These are phyloP conservation scores for Akanthomyces uredinophilus DNA, from an alignment of 2,329 filamentous ascomycete species.

Conservation along the genomic window DNA sequence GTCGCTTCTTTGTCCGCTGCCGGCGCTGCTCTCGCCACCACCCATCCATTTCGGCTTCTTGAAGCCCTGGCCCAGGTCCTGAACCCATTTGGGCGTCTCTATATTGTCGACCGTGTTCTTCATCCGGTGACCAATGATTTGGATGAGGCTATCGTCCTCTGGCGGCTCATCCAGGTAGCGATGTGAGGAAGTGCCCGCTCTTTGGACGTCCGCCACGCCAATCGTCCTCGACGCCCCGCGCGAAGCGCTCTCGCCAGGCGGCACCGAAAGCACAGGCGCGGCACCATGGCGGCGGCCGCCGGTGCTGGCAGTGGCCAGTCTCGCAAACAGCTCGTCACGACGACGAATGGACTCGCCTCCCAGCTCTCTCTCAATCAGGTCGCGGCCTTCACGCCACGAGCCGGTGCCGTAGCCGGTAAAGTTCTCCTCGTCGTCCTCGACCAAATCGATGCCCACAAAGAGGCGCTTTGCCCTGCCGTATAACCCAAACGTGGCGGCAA, in stretches of 20 bases:
- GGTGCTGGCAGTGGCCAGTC: conserved; percentile 23
- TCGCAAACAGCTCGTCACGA: conserved; percentile 38
- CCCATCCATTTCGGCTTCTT: conserved; percentile 81
- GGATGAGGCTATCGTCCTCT: conserved; percentile 77
- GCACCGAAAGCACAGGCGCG: conserved; percentile 45
- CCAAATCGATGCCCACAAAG: conserved; percentile 69
- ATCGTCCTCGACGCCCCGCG: conserved; percentile 35
- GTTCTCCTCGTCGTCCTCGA: conserved; percentile 70
- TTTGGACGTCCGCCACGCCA: conserved; percentile 35
- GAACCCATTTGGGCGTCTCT: conserved; percentile 77
- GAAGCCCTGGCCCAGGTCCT: conserved; percentile 62
- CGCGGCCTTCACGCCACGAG: conserved; percentile 85
- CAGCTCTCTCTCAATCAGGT: conserved; percentile 83
- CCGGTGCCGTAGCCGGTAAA: conserved; percentile 66
- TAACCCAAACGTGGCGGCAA: conserved; percentile 80
- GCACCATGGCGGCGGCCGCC: conserved; percentile 30
- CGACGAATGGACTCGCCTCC: conserved; percentile 56
- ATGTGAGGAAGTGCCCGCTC: conserved; percentile 24
- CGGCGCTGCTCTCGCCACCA: conserved; percentile 43
- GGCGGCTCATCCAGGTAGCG: conserved; percentile 45
- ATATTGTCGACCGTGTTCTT: conserved; percentile 87
- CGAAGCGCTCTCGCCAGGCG: conserved; percentile 32
- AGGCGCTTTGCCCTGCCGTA: conserved; percentile 78
- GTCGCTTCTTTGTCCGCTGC: conserved; percentile 29
- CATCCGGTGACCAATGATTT: conserved; percentile 76